Percentiles rank a stretch among this genome's conserved stretches.
Evolutionary conservation across 73 alveolate genomes (phyloP).

Genomic region (Paramecium tetraurelia): DNA sequence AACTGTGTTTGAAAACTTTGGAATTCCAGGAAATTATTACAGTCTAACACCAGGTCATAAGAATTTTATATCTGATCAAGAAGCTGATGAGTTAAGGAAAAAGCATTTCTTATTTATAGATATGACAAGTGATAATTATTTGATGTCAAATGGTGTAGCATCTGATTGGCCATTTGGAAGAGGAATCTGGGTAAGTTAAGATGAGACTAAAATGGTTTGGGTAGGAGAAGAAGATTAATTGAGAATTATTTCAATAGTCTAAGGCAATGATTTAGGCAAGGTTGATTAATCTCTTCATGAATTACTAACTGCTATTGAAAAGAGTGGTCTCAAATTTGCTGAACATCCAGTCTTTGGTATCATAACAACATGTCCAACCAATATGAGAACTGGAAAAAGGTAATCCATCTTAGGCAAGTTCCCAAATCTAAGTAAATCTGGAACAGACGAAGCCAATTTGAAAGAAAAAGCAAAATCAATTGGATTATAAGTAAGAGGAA

Average conservation of each 20-base stretch:
- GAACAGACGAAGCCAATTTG: not conserved
- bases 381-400: not conserved
- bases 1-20: not conserved
- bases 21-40: not conserved
- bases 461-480: not conserved
- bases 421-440: not conserved
- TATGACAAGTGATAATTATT: not conserved
- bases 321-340: not conserved
- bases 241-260: not conserved
- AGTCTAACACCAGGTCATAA: not conserved
- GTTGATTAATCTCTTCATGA: not conserved
- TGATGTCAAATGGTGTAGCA: not conserved
- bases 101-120: not conserved
- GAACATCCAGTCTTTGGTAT: not conserved
- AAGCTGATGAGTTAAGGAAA: not conserved
- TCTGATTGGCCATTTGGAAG: constrained; percentile 6
- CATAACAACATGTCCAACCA: not conserved
- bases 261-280: not conserved
- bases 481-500: not conserved
- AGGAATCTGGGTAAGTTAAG: not conserved
- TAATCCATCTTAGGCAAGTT: not conserved
- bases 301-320: not conserved
- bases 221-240: not conserved
- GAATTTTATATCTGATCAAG: not conserved
- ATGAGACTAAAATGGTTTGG: not conserved